These are phyloP conservation scores for Dissophora globulifera DNA, from an alignment of 192 early-diverging fungal genomes.

Conservation along the genomic window DNA sequence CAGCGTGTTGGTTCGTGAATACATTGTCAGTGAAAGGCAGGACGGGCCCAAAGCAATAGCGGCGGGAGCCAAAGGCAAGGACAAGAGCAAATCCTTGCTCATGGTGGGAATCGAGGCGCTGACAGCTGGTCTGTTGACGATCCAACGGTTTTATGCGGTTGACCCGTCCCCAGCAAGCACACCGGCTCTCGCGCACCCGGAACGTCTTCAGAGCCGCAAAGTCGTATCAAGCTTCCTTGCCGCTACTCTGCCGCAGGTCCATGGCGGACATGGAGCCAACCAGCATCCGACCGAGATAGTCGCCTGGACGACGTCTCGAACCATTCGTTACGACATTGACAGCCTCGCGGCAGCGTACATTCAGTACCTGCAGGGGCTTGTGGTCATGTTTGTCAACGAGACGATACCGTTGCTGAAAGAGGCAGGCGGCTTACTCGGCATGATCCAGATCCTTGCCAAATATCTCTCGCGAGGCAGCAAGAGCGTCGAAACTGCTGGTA, in stretches of 20 bases:
- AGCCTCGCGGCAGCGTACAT: slow-evolving; percentile 41
- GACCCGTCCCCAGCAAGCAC: background rate
- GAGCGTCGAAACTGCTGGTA: background rate
- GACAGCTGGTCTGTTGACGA: slow-evolving; percentile 28
- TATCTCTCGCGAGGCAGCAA: slow-evolving; percentile 14
- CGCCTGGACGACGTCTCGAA: slow-evolving; percentile 46
- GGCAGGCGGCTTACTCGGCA: slow-evolving; percentile 51
- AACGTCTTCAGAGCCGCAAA: slow-evolving; percentile 6
- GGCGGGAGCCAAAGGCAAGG: slow-evolving; percentile 45
- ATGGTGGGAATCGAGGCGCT: slow-evolving; percentile 51
- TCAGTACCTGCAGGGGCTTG: slow-evolving; percentile 39
- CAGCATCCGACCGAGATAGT: slow-evolving; percentile 37
- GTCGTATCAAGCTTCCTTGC: slow-evolving; percentile 32
- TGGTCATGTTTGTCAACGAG: slow-evolving; percentile 52
- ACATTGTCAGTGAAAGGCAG: slow-evolving; percentile 22
- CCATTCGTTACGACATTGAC: slow-evolving; percentile 23
- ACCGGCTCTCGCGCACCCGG: background rate
- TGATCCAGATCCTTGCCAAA: slow-evolving; percentile 53
- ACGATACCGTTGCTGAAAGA: slow-evolving; percentile 57
- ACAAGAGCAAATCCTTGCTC: slow-evolving; percentile 46
- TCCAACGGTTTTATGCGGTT: slow-evolving; percentile 33
- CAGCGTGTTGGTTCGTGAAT: slow-evolving; percentile 37
- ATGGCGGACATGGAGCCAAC: slow-evolving; percentile 31
- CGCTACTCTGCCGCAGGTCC: slow-evolving; percentile 35
- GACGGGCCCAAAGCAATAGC: slow-evolving; percentile 43